These are phyloP conservation scores for Lactarius sp. DNA, from an alignment of 768 basidiomycete genomes.

Conservation along the genomic window DNA sequence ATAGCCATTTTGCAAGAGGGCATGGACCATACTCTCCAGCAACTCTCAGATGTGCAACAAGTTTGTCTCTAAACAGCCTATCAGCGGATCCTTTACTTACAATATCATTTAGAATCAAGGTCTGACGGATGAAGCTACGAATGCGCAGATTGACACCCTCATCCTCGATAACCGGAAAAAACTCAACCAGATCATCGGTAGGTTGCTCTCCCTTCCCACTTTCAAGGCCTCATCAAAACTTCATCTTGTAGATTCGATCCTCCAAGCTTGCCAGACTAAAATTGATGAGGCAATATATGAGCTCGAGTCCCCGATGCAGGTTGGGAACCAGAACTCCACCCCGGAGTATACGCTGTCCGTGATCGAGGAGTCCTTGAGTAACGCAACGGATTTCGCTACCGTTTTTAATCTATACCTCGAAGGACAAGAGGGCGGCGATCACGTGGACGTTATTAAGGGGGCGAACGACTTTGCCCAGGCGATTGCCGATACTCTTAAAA, in stretches of 20 bases:
- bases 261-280: constrained; percentile 94
- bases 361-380: constrained; percentile 95
- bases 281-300: constrained; percentile 98
- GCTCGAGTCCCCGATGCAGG: constrained; percentile 91
- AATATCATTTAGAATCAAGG: constrained; percentile 59
- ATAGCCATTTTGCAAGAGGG: constrained; percentile 93
- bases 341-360: constrained; percentile 97
- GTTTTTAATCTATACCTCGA: constrained; percentile 88
- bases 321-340: constrained; percentile 94
- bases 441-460: constrained; percentile 97
- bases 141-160: constrained; percentile 95
- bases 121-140: constrained; percentile 82
- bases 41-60: constrained; percentile 82
- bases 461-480: constrained; percentile 96
- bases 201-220: constrained; percentile 25
- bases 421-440: constrained; percentile 83
- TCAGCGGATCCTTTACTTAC: constrained; percentile 11
- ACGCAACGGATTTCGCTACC: constrained; percentile 93
- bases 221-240: constrained; percentile 1
- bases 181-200: constrained; percentile 93
- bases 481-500: constrained; percentile 85
- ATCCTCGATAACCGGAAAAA: constrained; percentile 97
- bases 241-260: constrained; percentile 74
- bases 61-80: constrained; percentile 38
- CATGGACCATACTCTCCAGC: constrained; percentile 87